Base-by-base conservation (phyloP, 2,329 filamentous ascomycete species). In the Cordyceps cicadae region DNA sequence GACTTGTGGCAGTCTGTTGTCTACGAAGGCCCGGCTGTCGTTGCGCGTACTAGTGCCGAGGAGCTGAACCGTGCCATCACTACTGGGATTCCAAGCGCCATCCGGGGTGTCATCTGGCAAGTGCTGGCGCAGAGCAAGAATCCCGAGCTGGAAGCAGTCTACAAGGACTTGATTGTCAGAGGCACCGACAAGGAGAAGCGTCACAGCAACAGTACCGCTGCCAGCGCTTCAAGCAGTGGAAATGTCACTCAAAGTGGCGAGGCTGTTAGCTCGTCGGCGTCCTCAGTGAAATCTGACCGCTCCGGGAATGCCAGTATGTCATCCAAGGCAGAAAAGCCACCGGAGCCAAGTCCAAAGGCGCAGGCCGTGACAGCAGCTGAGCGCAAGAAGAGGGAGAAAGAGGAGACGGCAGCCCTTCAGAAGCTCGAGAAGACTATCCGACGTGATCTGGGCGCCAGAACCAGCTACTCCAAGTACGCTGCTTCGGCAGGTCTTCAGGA, bases 31-130 rank as follows among this genome's bases (percentile, higher is more conserved):
- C 92, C 92, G 17, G 86, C 90, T 32, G 93, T 91, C 11, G 89
- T 97, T 54, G 89, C 90, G 12, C 86, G 90, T 62, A 92, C 91
- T 4, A 96, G 92, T 69, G 82, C 93, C 0, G 90, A 95, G 68
- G 92, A 97, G 71, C 78, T 99, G 61, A 96, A 93, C 70, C 85
- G 83, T 65, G 92, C 94, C 24, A 97, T 99, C 67, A 90, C 93
- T 54, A 89, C 88, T 45, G 94, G 94, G 37, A 99, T 99, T 61
- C 94, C 94, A 1, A 92, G 88, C 66, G 93, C 92, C 3, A 96
- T 99, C 63, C 87, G 94, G 62, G 95, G 94, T n/a, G 94, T 99
- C 2, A 92, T 99, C 55, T 99, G 94, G 94, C 94, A 99, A 75
- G 93, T 97, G 8, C 78, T 99, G 63, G 92, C 94, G 3, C 91